Evolutionary conservation across 78 protist species (phyloP), one percentile per base, ranked within the genome.

Genomic region (Dictyostelium brefeldianum): DNA sequence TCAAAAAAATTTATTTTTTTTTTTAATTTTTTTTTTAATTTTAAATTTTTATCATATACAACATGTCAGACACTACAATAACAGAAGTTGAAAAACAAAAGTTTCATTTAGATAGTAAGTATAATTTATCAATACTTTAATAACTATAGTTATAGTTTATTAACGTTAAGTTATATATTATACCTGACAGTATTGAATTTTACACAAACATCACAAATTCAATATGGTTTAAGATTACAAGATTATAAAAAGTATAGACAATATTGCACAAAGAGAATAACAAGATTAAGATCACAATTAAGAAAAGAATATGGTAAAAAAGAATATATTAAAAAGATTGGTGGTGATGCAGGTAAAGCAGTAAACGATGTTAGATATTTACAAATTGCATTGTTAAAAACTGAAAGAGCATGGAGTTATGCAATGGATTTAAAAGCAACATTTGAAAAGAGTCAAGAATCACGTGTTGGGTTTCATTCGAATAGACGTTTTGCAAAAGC

Each of bases 171-270:
- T 17, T 6, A 64, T n/a, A n/a, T n/a, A n/a, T n/a, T n/a, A n/a
- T n/a, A n/a, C n/a, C n/a, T n/a, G n/a, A n/a, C 18, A 85, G 92
- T 85, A 50, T 77, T 85, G 64, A 85, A 85, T 75, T 36, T 77
- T 29, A 22, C 92, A 65, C 92, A 85, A 85, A 77, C 92, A 85
- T 85, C 92, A 64, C 92, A 85, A 62, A 85, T 85, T 36, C 92
- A 85, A 64, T 70, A 29, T 85, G 92, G 92, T 25, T 31, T 85
- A 25, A 85, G 92, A 85, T 25, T 43, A 64, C 64, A 77, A 31
- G 92, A 85, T 77, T 85, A 43, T 48, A 54, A n/a, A 31, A 31
- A 46, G 47, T 85, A 85, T 64, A 74, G 92, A 77, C 74, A 74
- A n/a, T 85, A 85, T 77, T 85, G 82, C 17, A 62, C 78, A 50